Conservation (phyloP, 192 early-diverging fungal genomes). For the Rhizophagus clarus region DNA sequence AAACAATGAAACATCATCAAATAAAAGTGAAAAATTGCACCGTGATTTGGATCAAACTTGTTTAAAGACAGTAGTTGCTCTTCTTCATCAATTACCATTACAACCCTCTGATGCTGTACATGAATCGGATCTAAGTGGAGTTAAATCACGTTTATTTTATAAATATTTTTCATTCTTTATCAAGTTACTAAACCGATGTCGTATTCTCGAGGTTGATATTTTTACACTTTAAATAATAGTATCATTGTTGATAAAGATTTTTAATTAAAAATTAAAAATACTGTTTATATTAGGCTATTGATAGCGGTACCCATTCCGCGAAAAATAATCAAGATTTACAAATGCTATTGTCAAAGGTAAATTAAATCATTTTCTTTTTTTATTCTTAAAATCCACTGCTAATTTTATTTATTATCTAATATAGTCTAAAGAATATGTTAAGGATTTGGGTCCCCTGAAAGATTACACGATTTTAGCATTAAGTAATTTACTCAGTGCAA, state of each 20-base stretch:
- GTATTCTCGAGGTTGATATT: conserved; percentile 55
- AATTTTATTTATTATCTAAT: background rate
- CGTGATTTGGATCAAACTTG: conserved; percentile 77
- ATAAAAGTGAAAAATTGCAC: conserved; percentile 63
- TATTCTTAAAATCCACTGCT: background rate
- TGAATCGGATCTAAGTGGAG: conserved; percentile 59
- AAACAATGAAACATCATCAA: conserved; percentile 39
- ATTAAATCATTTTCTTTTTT: background rate
- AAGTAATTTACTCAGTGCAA: conserved; percentile 87
- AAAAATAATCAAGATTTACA: conserved; percentile 37
- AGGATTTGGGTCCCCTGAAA: conserved; percentile 70
- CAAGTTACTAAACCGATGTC: conserved; percentile 68
- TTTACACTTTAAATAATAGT: background rate
- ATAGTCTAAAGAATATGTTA: conserved; percentile 61
- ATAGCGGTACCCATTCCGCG: conserved; percentile 30
- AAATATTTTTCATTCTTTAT: conserved; percentile 81
- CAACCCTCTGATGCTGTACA: conserved; percentile 63
- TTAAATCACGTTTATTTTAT: conserved; percentile 67
- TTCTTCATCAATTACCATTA: conserved; percentile 72
- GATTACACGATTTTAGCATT: conserved; percentile 88
- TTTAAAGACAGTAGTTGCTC: conserved; percentile 71
- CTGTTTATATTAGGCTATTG: conserved; percentile 22
- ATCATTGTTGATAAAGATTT: background rate
- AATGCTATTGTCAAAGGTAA: conserved; percentile 42
- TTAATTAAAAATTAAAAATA: background rate